phyloP scores from a whole-genome alignment of 2,329 filamentous ascomycete genomes.

The Colletotrichum noveboracense region DNA sequence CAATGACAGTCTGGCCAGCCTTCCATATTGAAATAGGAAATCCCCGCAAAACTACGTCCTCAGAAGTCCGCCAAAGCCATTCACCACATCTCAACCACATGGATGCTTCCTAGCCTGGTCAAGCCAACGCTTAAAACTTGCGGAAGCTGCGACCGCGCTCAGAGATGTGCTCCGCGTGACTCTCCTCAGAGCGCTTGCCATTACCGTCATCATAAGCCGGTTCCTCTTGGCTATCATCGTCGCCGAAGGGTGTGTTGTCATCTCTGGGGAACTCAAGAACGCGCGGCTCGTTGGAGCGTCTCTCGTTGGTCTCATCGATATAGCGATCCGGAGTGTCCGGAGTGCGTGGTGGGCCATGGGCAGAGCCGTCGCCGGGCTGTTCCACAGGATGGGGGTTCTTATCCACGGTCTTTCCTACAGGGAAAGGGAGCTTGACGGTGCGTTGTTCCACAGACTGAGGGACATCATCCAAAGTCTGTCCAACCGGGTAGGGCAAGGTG shows the following conservation, averaged over 20 bases:
- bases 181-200: background rate
- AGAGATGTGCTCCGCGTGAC: background rate
- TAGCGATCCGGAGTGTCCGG: too few species aligned
- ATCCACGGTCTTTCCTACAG: fast-evolving
- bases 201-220: background rate
- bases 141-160: background rate
- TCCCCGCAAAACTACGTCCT: background rate
- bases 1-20: background rate
- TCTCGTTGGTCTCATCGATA: background rate
- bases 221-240: fast-evolving
- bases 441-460: background rate
- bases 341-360: background rate
- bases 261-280: background rate
- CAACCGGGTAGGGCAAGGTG: background rate
- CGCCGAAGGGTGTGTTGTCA: background rate
- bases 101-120: fast-evolving
- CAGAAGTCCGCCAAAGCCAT: background rate
- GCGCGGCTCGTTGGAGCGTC: background rate
- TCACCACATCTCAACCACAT: background rate
- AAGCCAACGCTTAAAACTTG: background rate
- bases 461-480: background rate
- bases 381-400: background rate
- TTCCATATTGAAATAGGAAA: background rate
- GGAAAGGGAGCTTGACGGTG: background rate
- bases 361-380: background rate